Evolutionary conservation across 2,329 filamentous ascomycete genomes (phyloP), one percentile per base, ranked within the genome.

Genomic region (Ceratocystis alfenasii): DNA sequence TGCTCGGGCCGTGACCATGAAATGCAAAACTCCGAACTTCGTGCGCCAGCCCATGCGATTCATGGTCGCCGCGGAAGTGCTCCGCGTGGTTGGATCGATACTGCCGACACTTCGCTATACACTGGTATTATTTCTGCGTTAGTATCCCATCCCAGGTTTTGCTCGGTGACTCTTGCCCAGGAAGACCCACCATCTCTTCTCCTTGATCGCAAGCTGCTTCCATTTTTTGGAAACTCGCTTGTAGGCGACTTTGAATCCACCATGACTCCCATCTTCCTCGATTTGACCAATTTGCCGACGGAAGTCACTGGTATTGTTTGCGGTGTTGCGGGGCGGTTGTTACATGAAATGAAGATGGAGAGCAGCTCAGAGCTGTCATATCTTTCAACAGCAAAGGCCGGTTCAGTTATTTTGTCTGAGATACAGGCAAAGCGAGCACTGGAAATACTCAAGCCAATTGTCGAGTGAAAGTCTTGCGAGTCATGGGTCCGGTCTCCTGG

Each of bases 281-380:
- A 97, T 71, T 80, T 99, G 30, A 85, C 84, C 22, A 85, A 84
- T 53, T 78, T 97, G 50, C 89, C 93, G 0, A 81, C 93, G 53
- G 90, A 96, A 74, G 91, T 90, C 6, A 95, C 92, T 0, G 93
- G 93, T 25, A 96, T 99, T 67, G 90, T 99, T 2, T 96, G 92
- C 70, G 93, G 94, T 33, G 90, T 99, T 1, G 92, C 93, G 0
- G 90, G 91, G 30, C 83, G 86, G 65, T 79, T 97, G 33, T 88
- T 91, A 0, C 84, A 88, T 62, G 88, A 89, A 59, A 86, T 90
- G 74, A 76, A 79, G 65, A 77, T 77, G 70, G 73, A 74, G 44
- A 77, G 78, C 68, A 80, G 76, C 70, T 83, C 90, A 0, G 91
- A 96, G 74, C 86, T 97, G 76, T 93, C 88, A 67, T 97, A 96